Percentiles rank a stretch among this genome's conserved stretches.
Conservation (phyloP, 176 grass and related monocot species). For the Raddia distichophylla region DNA sequence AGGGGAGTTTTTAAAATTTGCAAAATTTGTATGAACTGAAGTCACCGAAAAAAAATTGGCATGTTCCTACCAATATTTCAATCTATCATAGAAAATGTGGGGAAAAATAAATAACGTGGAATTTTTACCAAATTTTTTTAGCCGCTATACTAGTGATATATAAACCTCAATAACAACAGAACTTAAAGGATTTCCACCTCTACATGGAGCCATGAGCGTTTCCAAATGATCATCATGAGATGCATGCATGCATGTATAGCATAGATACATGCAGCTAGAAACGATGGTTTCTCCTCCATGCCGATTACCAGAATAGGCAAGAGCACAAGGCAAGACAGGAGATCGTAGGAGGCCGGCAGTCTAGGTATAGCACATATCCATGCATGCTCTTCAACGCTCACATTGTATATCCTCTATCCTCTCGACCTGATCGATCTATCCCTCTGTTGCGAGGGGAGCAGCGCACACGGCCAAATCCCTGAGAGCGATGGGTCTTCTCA, state of each 20-base stretch:
- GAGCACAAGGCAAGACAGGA: neutral
- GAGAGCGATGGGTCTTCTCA: slow-evolving; percentile 45
- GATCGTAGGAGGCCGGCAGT: neutral
- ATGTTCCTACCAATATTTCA: no score
- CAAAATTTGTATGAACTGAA: no score
- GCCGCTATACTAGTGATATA: no score
- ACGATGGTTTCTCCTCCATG: neutral
- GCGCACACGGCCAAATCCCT: slow-evolving; percentile 27
- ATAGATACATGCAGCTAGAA: neutral
- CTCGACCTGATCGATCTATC: slow-evolving; percentile 24
- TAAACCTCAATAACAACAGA: no score
- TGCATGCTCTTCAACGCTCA: neutral
- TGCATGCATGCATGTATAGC: neutral
- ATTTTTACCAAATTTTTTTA: no score
- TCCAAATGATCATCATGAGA: slow-evolving; percentile 31
- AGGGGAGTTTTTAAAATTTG: no score
- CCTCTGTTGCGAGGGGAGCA: neutral
- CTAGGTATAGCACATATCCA: neutral
- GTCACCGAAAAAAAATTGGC: no score
- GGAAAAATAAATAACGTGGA: no score
- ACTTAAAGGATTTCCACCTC: neutral
- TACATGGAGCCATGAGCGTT: neutral
- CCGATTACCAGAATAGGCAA: slow-evolving; percentile 44
- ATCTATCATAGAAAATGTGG: no score
- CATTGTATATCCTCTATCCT: neutral